phyloP scores from a whole-genome alignment of 352 stramenopile genomes.

The Phytopythium mirpurense region DNA sequence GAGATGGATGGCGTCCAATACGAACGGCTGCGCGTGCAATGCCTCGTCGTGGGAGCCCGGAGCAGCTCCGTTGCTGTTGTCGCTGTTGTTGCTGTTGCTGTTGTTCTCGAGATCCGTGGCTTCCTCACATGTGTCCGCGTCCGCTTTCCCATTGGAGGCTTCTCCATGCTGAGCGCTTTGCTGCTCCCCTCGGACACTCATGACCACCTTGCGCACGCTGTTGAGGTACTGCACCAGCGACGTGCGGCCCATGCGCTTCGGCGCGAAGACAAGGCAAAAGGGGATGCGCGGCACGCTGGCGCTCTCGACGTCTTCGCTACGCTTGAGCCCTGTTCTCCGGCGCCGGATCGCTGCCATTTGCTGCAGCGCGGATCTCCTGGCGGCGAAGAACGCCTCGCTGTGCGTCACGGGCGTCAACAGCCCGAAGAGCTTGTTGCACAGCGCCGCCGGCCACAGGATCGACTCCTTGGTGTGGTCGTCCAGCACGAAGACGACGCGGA shows the following conservation, averaged over 20 bases:
- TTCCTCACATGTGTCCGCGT: neutral
- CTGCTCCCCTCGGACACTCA: conserved; percentile 2
- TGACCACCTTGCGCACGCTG: conserved; percentile 15
- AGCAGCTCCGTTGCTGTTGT: neutral
- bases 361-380: conserved; percentile 6
- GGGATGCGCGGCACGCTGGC: conserved; percentile 11
- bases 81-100: neutral
- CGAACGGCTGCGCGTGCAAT: conserved; percentile 10
- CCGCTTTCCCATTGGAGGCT: neutral
- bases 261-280: conserved; percentile 28
- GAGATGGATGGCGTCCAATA: conserved; percentile 23
- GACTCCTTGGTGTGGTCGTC: conserved; percentile 29
- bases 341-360: neutral
- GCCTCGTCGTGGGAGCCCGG: neutral
- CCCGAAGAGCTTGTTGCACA: conserved; percentile 18
- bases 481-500: conserved; percentile 24
- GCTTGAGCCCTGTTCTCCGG: neutral
- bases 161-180: neutral
- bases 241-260: conserved; percentile 19
- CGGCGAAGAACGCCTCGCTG: conserved; percentile 16
- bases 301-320: neutral
- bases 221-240: conserved; percentile 25
- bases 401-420: neutral
- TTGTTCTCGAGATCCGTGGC: neutral
- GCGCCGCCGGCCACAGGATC: conserved; percentile 14